These are phyloP conservation scores for Penicillium pulvis DNA, from an alignment of 495 filamentous ascomycete genomes.

Conservation along the genomic window DNA sequence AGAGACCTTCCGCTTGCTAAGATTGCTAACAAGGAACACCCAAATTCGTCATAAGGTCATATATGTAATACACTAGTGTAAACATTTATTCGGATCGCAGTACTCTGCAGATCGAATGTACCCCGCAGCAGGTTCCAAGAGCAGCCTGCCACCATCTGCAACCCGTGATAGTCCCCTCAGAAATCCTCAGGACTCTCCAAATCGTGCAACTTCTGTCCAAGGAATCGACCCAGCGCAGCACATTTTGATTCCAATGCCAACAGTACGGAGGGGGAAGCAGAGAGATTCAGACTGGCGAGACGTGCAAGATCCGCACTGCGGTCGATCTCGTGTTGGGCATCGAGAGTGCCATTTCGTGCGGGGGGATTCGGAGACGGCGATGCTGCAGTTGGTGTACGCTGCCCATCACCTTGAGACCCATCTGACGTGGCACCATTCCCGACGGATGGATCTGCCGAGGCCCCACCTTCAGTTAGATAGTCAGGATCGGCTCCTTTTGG, in stretches of 20 bases:
- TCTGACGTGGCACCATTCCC: constrained; percentile 23
- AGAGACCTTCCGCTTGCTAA: constrained; percentile 3
- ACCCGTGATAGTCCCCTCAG: constrained; percentile 18
- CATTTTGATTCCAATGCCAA: constrained; percentile 51
- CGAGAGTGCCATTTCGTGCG: constrained; percentile 30
- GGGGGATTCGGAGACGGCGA: constrained; percentile 16
- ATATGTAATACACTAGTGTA: background rate
- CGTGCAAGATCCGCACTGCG: constrained; percentile 44
- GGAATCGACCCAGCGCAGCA: constrained; percentile 45
- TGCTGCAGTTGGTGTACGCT: constrained; percentile 13
- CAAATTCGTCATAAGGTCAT: constrained; percentile 6
- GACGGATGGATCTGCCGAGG: background rate
- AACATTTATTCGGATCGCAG: background rate
- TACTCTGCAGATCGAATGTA: background rate
- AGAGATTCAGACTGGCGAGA: constrained; percentile 45
- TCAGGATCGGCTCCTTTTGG: constrained; percentile 18
- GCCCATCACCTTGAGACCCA: constrained; percentile 16
- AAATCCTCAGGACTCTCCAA: constrained; percentile 51
- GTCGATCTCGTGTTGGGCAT: constrained; percentile 46
- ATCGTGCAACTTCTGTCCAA: constrained; percentile 45
- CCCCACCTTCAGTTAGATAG: constrained; percentile 5
- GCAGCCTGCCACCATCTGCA: background rate
- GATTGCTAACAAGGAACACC: constrained; percentile 4
- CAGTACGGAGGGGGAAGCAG: constrained; percentile 43
- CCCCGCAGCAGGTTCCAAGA: background rate